Base-by-base conservation (phyloP, 108 stramenopile genomes). In the Stephanodiscus triporus region DNA sequence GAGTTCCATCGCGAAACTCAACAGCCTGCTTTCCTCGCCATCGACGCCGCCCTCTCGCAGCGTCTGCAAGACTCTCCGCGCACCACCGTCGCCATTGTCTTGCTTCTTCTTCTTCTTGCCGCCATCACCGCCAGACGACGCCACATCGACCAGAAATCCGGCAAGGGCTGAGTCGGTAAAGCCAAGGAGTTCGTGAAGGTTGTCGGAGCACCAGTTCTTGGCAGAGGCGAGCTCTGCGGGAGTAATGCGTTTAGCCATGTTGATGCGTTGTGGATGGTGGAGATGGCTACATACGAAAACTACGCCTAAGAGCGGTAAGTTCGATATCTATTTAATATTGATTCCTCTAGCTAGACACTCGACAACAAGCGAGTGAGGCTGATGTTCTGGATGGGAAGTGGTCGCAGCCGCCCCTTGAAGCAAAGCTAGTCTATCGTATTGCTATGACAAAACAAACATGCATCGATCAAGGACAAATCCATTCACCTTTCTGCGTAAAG, bases 101-200 rank as follows among this genome's bases (percentile, higher is more conserved):
- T 27, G 13, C 27, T 43, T 54, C 38, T 53, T 75, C 80, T 17
- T 38, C 8, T 23, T 56, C 37, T 48, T 73, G 20, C 13, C 43
- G 43, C 43, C 43, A 19, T 60, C 63, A 40, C 77, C 71, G 11
- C 23, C 26, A 20, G 66, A 79, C 27, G 73, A 70, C 16, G 94
- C 91, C 19, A 91, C 80, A 61, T 83, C 64, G 7, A 84, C 82
- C 43, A 95, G 67, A 70, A 89, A 96, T 19, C 80, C 73, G 6
- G 92, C 89, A 32, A 92, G 63, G 11, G 90, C 82, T 0, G 84
- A 77, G 64, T 91, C 88, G n/a, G 87, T 61, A 78, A 90, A 96
- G 24, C 95, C 95, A 16, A 94, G 65, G 45, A 94, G 47, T 50
- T 78, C 79, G 71, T 96, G 95, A 26, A 96, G 83, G 62, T 74